A percentile compares a stretch with the other conserved stretches of the same genome.
Evolutionary conservation across 768 basidiomycete genomes (phyloP).

Genomic region (Neoboletus magnificus): DNA sequence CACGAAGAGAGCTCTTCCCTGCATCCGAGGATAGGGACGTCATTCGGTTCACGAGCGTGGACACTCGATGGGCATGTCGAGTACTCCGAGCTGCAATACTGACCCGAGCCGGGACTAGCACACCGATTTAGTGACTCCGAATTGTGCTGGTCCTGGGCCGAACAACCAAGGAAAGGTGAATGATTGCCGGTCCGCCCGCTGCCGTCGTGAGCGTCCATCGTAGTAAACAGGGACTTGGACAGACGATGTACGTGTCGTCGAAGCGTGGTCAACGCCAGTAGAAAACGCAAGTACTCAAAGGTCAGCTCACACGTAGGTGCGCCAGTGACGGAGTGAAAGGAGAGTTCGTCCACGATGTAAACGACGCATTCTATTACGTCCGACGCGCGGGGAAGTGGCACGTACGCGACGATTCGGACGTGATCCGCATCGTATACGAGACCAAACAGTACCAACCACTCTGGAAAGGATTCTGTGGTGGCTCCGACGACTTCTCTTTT

Average conservation of each 20-base stretch:
- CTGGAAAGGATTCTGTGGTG: slow-evolving; percentile 12
- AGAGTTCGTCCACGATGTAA: slow-evolving; percentile 23
- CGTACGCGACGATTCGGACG: slow-evolving; percentile 19
- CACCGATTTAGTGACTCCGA: background rate
- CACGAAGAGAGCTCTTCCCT: slow-evolving; percentile 1
- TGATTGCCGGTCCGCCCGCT: background rate
- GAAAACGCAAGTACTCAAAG: slow-evolving; percentile 19
- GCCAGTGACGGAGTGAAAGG: slow-evolving; percentile 1
- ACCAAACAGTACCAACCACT: slow-evolving; percentile 27
- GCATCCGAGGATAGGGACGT: background rate
- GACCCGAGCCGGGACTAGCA: slow-evolving; percentile 6
- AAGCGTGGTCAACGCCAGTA: slow-evolving; percentile 16
- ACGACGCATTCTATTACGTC: slow-evolving; percentile 8
- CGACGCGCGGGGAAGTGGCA: slow-evolving; percentile 12
- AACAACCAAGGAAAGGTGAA: background rate
- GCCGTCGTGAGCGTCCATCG: background rate
- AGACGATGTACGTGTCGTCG: slow-evolving; percentile 19
- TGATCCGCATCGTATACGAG: slow-evolving; percentile 18
- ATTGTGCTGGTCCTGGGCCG: background rate
- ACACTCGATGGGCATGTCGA: slow-evolving; percentile 24
- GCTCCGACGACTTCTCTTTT: background rate
- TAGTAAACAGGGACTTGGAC: slow-evolving; percentile 13
- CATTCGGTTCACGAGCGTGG: background rate
- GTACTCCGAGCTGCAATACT: slow-evolving; percentile 17
- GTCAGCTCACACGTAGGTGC: slow-evolving; percentile 4